Evolutionary conservation across 345 rosid species (phyloP), one percentile per base, ranked within the genome.

Genomic region (Angophora floribunda): DNA sequence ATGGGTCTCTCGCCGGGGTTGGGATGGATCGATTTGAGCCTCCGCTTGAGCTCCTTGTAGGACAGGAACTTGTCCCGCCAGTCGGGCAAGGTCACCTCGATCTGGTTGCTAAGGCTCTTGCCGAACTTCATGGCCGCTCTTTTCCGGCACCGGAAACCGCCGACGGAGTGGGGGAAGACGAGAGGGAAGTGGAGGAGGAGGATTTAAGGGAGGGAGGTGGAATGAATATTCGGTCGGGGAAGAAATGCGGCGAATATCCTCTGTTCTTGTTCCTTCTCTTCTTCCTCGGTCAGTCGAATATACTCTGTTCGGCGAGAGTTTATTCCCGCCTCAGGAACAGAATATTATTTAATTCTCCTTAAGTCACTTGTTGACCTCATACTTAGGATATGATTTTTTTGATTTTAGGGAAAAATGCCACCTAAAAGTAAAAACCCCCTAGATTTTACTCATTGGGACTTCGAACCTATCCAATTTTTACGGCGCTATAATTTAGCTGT

Each of bases 41-140:
- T 51, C 90, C 91, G 91, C 91, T 93, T 93, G 78, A 93, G 94
- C 63, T 93, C 95, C 88, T 93, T 93, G 92, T 93, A 93, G 85
- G 95, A 93, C 70, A 92, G 91, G 87, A 93, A 93, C 89, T 93
- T 93, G 93, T 93, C 95, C 49, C 93, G 70, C 95, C 95, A 93
- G 75, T 93, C 94, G 32, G 95, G 93, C 84, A 90, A 28, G 6
- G 95, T 90, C 80, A 90, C 91, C 51, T 92, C 93, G 87, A 93
- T 91, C 93, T 93, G 94, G 89, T 92, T 92, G 93, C 95, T 92
- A 19, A 93, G 91, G 89, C 95, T 91, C 91, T 93, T 93, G 11
- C 93, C 94, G 89, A 93, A 93, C 87, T 93, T 93, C 95, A 93
- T 93, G 79, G 45, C 45, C 80, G 6, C 3, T 36, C 41, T 36